phyloP scores from a whole-genome alignment of 257 asterid genomes.

The Forsythia viridissima region DNA sequence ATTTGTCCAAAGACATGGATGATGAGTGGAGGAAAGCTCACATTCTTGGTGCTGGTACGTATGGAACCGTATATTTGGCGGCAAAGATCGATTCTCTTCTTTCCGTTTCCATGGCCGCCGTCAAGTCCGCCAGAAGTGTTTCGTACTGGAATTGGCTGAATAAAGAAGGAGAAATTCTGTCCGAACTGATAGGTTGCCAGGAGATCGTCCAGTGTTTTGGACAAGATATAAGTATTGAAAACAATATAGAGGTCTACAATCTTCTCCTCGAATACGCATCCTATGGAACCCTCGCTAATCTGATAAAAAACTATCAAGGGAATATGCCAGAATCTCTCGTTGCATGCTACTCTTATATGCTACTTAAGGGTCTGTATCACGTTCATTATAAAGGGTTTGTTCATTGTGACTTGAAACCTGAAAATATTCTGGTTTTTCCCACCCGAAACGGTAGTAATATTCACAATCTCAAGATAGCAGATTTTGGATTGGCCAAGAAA shows the following conservation, averaged over 20 bases:
- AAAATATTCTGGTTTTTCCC: conserved; percentile 15
- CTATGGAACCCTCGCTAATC: not conserved
- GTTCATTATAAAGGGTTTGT: conserved; percentile 11
- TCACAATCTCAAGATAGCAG: conserved; percentile 17
- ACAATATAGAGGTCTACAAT: not conserved
- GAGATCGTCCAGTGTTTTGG: conserved; percentile 9
- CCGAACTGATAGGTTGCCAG: not conserved
- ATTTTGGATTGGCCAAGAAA: conserved; percentile 17
- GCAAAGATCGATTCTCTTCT: not conserved
- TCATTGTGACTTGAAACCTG: conserved; percentile 27
- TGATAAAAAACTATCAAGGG: not conserved
- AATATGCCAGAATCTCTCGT: conserved; percentile 10
- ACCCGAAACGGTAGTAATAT: not conserved
- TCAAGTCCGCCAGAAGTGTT: not conserved
- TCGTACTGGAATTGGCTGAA: too few species aligned
- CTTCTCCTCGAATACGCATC: conserved; percentile 16
- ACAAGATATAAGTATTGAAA: not conserved
- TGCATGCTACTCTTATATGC: conserved; percentile 4
- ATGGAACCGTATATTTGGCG: not conserved
- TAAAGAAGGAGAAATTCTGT: not conserved
- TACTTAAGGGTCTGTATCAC: not conserved
- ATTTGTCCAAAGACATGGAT: not conserved
- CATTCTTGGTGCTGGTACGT: not conserved
- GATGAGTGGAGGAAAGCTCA: not conserved
- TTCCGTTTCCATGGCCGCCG: not conserved